Conservation (phyloP, 176 grass and related monocot genomes). For the Cocos nucifera region DNA sequence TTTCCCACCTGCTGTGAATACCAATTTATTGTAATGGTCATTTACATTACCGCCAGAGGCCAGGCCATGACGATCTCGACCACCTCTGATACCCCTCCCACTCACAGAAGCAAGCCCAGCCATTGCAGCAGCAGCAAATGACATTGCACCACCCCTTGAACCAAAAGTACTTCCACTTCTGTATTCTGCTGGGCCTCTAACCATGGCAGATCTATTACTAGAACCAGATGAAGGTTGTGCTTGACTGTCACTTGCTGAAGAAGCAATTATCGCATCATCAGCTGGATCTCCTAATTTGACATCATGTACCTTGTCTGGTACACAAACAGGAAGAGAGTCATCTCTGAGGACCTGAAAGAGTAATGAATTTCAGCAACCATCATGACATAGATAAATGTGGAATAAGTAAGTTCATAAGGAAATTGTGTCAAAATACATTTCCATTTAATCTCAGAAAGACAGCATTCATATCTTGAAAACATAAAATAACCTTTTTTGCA, state of each 20-base stretch:
- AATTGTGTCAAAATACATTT: no score
- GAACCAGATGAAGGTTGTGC: conserved; percentile 37
- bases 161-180: conserved; percentile 52
- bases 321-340: conserved; percentile 55
- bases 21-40: conserved; percentile 52
- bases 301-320: conserved; percentile 63
- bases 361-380: conserved; percentile 4
- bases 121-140: conserved; percentile 80
- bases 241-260: conserved; percentile 42
- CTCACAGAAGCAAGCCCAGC: conserved; percentile 69
- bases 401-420: no score
- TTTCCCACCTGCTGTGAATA: conserved; percentile 62
- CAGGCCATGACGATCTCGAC: conserved; percentile 42
- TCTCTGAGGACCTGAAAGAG: conserved; percentile 49
- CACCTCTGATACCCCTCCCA: conserved; percentile 51
- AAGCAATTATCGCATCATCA: conserved; percentile 43
- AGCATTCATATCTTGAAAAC: no score
- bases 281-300: conserved; percentile 59
- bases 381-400: no score
- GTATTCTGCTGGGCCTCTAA: conserved; percentile 36
- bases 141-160: conserved; percentile 59
- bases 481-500: no score
- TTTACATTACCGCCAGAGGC: conserved; percentile 25
- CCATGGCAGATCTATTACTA: conserved; percentile 29
- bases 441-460: no score